These are phyloP conservation scores for Fraxinus sp. DNA, from an alignment of 305 asterid genomes.

Conservation along the genomic window DNA sequence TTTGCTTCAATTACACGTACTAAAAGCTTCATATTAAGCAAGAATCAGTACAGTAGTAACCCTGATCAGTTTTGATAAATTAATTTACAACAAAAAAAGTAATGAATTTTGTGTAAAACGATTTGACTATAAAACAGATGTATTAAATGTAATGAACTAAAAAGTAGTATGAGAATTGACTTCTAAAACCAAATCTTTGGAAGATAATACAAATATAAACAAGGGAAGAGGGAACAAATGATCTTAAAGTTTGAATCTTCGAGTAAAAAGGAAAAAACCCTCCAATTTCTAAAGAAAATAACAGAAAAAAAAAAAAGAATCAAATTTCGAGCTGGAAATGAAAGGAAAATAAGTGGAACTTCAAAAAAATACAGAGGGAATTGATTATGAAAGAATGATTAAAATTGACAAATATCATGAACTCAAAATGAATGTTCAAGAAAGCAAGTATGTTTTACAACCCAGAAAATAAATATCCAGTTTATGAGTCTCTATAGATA, in stretches of 20 bases:
- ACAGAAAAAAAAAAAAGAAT: too few relatives aligned
- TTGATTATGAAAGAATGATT: background rate
- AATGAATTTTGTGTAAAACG: background rate
- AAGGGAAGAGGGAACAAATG: background rate
- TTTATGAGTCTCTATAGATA: background rate
- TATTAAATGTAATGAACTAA: background rate
- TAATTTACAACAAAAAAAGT: background rate
- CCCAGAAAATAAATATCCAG: background rate
- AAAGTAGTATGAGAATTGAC: background rate
- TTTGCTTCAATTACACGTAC: constrained; percentile 85
- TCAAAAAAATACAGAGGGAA: background rate
- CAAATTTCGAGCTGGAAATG: background rate
- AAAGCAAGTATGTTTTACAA: background rate
- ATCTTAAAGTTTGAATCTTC: background rate
- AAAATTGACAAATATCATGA: background rate
- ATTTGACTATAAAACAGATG: background rate
- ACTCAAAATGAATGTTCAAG: background rate
- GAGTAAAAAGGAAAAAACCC: background rate
- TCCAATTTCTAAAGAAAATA: background rate
- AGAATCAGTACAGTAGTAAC: background rate
- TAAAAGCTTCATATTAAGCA: constrained; percentile 60
- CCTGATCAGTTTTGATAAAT: constrained; percentile 1
- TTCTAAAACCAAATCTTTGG: background rate
- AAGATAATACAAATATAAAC: background rate
- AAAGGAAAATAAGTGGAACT: background rate